Percentiles rank a stretch among this genome's conserved stretches.
Evolutionary conservation across 257 asterid genomes (phyloP).

Genomic region (Solanum phureja): DNA sequence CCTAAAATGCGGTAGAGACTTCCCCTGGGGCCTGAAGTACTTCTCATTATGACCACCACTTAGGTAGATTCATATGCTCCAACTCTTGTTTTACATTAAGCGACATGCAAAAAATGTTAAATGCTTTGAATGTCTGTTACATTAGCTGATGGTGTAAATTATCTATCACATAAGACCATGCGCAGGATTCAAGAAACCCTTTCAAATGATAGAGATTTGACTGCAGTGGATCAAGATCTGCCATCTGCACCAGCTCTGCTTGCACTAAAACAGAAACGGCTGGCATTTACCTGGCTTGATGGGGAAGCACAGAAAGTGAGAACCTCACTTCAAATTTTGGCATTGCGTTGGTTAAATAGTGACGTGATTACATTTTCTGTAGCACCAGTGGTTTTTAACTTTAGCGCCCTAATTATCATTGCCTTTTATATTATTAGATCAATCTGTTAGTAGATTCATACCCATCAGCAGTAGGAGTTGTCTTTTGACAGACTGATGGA

Average conservation of each 20-base stretch:
- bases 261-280: constrained; percentile 65
- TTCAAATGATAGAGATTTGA: constrained; percentile 28
- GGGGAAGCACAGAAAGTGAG: constrained; percentile 89
- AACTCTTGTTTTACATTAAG: not conserved
- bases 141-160: constrained; percentile 15
- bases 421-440: not conserved
- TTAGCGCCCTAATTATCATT: not conserved
- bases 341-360: not conserved
- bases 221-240: constrained; percentile 38
- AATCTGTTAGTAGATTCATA: not conserved
- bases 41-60: not conserved
- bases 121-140: not conserved
- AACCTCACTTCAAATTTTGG: not conserved
- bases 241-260: constrained; percentile 38
- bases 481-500: not conserved
- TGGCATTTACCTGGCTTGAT: constrained; percentile 91
- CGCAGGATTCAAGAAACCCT: constrained; percentile 81
- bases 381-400: not conserved
- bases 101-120: not conserved
- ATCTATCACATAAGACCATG: constrained; percentile 60
- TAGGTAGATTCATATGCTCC: not conserved
- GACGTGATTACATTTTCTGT: not conserved
- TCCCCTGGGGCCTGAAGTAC: not conserved
- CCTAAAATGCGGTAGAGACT: not conserved
- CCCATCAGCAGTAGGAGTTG: not conserved